Evolutionary conservation across 371 early-diverging fungal species (phyloP).

Genomic region (Neoconidiobolus thromboides): DNA sequence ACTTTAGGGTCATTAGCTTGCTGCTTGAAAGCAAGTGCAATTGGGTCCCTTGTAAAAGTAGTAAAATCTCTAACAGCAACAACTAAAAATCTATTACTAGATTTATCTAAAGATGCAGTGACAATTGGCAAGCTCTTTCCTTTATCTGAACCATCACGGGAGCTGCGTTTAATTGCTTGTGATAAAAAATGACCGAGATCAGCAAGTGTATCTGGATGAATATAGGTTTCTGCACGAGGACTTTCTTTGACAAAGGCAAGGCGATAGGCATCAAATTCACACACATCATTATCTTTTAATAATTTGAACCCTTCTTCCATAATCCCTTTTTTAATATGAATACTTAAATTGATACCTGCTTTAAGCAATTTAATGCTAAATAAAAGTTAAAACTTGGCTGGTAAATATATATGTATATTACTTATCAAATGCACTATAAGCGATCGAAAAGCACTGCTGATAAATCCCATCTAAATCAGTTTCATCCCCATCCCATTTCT

Average conservation of each 20-base stretch:
- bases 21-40: too few species aligned
- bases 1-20: too few species aligned
- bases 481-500: too few species aligned
- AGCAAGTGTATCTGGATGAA: slow-evolving; percentile 2
- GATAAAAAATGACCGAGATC: not conserved
- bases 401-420: not conserved
- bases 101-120: not conserved
- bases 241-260: slow-evolving; percentile 1
- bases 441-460: not conserved
- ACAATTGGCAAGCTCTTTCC: not conserved
- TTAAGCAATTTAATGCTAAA: not conserved
- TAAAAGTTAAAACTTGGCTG: not conserved
- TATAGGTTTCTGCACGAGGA: not conserved
- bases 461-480: too few species aligned
- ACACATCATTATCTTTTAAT: not conserved
- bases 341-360: not conserved
- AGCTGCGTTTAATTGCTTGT: not conserved
- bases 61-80: not conserved
- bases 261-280: not conserved
- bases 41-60: too few species aligned
- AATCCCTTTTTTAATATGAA: not conserved
- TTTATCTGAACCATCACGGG: not conserved
- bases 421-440: slow-evolving; percentile 1
- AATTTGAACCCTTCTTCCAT: not conserved
- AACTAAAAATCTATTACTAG: not conserved